Conservation (phyloP, 2,329 filamentous ascomycete genomes). For the Cladosporium colombiae region DNA sequence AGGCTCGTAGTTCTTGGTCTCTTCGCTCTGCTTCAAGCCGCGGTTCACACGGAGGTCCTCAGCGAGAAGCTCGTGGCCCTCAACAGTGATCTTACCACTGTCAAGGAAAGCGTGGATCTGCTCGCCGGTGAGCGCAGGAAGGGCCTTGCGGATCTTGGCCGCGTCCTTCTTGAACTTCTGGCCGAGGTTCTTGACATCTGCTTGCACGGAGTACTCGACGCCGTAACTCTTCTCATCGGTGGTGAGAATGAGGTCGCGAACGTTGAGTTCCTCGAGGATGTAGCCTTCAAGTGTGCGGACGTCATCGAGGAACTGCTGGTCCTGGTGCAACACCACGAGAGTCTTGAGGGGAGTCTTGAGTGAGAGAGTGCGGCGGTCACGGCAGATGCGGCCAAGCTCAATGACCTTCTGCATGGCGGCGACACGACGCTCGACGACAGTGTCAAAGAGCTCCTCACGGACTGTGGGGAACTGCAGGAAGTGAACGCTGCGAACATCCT, state of each 20-base stretch:
- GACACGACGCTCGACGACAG: conserved; percentile 81
- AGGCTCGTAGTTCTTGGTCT: conserved; percentile 74
- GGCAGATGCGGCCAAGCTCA: conserved; percentile 80
- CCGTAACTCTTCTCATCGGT: conserved; percentile 88
- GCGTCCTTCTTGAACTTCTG: conserved; percentile 98
- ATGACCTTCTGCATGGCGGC: conserved; percentile 94
- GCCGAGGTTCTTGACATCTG: conserved; percentile 91
- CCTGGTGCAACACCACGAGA: conserved; percentile 82
- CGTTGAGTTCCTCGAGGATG: conserved; percentile 87
- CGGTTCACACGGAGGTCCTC: conserved; percentile 84
- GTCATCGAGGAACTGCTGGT: conserved; percentile 81
- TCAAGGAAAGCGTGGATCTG: conserved; percentile 78
- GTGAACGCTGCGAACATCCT: conserved; percentile 84
- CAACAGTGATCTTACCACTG: conserved; percentile 74
- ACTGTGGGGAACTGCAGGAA: conserved; percentile 91
- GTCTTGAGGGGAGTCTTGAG: conserved; percentile 91
- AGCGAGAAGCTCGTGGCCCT: conserved; percentile 78
- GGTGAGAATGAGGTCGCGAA: conserved; percentile 80
- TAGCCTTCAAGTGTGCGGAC: conserved; percentile 83
- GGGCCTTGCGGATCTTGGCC: conserved; percentile 83
- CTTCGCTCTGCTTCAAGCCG: conserved; percentile 70
- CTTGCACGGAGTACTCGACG: conserved; percentile 84
- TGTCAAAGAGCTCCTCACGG: conserved; percentile 82
- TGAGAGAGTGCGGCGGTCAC: conserved; percentile 80
- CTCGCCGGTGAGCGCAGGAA: conserved; percentile 75